Percentiles rank a stretch among this genome's conserved stretches.
Conservation (phyloP, 495 filamentous ascomycete species). For the Podospora comata region DNA sequence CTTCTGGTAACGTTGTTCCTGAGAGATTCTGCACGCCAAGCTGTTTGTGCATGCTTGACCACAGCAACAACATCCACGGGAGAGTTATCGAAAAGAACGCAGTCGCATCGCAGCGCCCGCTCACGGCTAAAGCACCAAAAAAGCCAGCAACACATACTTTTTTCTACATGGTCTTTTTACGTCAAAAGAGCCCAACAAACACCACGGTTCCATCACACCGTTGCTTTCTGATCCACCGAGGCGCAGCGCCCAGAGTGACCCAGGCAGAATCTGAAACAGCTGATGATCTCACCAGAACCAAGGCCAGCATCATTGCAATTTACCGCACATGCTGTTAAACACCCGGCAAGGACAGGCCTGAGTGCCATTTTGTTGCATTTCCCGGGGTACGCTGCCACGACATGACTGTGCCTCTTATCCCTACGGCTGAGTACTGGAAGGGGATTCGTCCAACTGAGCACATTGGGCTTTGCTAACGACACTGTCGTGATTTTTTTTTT, state of each 20-base stretch:
- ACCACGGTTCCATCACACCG: neutral
- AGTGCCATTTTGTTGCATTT: neutral
- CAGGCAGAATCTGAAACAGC: slow-evolving; percentile 22
- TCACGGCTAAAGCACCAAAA: neutral
- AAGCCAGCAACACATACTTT: neutral
- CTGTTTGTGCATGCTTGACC: neutral
- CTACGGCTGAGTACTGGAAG: neutral
- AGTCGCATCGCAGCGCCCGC: neutral
- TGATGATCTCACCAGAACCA: slow-evolving; percentile 15
- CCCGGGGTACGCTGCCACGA: neutral
- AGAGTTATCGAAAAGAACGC: neutral
- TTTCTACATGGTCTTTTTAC: neutral
- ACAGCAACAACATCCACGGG: neutral
- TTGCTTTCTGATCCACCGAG: slow-evolving; percentile 8
- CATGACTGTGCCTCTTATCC: neutral
- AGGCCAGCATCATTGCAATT: neutral
- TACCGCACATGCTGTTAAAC: neutral
- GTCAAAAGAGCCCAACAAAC: neutral
- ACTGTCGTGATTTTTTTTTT: slow-evolving; percentile 4
- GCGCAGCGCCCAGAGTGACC: slow-evolving; percentile 18
- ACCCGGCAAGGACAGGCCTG: neutral
- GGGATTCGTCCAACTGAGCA: neutral
- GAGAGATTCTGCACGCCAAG: neutral
- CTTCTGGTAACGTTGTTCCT: neutral
- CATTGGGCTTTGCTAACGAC: neutral